Evolutionary conservation across 1,139 yeast genomes (phyloP).

Genomic region (Blastobotrys apis): DNA sequence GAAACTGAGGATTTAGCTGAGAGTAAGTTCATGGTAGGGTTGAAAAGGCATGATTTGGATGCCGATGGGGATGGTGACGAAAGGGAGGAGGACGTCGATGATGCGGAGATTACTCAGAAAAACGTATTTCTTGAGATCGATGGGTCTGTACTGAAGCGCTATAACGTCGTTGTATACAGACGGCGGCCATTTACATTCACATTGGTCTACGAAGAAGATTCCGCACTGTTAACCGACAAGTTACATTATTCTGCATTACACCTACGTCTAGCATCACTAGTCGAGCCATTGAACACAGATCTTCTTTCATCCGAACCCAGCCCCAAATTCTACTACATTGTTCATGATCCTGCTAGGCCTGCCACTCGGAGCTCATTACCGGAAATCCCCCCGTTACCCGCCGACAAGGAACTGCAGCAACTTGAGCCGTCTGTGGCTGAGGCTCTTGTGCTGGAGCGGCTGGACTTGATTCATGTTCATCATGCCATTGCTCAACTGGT

Average conservation of each 20-base stretch:
- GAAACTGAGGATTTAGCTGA: slow-evolving; percentile 9
- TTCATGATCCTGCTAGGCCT: slow-evolving; percentile 19
- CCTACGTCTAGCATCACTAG: slow-evolving; percentile 29
- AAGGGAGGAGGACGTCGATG: background rate
- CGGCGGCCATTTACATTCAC: slow-evolving; percentile 29
- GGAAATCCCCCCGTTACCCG: slow-evolving; percentile 23
- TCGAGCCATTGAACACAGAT: slow-evolving; percentile 30
- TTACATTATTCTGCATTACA: slow-evolving; percentile 26
- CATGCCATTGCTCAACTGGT: slow-evolving; percentile 23
- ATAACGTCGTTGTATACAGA: slow-evolving; percentile 26
- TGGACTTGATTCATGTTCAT: slow-evolving; percentile 30
- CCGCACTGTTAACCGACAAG: slow-evolving; percentile 14
- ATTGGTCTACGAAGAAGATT: slow-evolving; percentile 21
- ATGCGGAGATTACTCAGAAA: slow-evolving; percentile 6
- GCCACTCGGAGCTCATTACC: slow-evolving; percentile 28
- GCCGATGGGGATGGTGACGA: background rate
- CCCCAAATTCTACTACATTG: slow-evolving; percentile 26
- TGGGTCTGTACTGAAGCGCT: background rate
- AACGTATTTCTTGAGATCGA: background rate
- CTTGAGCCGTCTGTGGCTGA: slow-evolving; percentile 18
- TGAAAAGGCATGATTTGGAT: background rate
- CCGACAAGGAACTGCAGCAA: slow-evolving; percentile 17
- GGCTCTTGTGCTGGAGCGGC: slow-evolving; percentile 17
- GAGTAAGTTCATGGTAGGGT: slow-evolving; percentile 8
- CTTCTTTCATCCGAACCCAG: slow-evolving; percentile 14